A percentile compares a stretch with the other conserved stretches of the same genome.
These are phyloP conservation scores for Citrullus mucosospermus DNA, from an alignment of 306 rosid genomes.

Conservation along the genomic window DNA sequence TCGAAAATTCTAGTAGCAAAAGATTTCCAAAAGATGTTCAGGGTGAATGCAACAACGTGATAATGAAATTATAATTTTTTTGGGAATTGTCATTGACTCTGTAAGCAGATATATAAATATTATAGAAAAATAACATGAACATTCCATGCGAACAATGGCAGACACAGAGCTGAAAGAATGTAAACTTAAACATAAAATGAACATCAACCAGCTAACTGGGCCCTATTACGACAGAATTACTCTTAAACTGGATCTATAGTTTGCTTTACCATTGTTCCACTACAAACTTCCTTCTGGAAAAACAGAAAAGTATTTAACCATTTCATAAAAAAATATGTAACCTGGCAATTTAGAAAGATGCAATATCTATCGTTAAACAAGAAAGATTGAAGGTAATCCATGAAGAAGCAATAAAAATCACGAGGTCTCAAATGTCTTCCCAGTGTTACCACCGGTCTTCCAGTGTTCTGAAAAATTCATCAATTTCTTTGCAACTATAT, in stretches of 20 bases:
- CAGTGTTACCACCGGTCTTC: neutral
- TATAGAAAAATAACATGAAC: neutral
- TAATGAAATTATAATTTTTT: neutral
- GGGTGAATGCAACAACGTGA: neutral
- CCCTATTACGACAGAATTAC: neutral
- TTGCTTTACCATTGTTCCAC: neutral
- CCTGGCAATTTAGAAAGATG: neutral
- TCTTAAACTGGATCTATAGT: neutral
- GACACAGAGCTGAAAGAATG: neutral
- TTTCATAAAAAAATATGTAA: neutral
- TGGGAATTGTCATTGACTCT: neutral
- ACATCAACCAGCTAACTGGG: neutral
- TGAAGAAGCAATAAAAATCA: neutral
- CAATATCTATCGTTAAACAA: neutral
- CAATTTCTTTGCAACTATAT: neutral
- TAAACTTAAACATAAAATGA: neutral
- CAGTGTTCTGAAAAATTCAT: neutral
- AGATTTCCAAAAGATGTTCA: neutral
- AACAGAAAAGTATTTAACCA: no score
- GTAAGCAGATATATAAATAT: neutral
- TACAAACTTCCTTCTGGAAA: neutral
- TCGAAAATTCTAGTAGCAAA: slow-evolving; percentile 55
- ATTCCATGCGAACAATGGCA: neutral
- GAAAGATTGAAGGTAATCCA: neutral
- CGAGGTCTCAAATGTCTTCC: neutral